Base-by-base conservation (phyloP, 352 stramenopile species). In the Globisporangium solare region DNA sequence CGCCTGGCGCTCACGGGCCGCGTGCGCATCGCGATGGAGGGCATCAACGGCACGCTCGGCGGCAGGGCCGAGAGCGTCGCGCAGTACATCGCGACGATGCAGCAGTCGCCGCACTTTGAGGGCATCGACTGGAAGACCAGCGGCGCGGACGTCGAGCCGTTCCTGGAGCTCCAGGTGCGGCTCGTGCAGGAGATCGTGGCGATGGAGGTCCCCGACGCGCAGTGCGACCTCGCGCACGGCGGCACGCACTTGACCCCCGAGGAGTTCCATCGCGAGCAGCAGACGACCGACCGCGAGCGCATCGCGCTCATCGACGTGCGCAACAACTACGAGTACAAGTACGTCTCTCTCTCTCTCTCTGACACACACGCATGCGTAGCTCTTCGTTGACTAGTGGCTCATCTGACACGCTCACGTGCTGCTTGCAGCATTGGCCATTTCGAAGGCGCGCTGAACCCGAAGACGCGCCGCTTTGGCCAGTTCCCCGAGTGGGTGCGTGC, bases 111-210 rank as follows among this genome's bases (percentile, higher is more conserved):
- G 27, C 58, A 61, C 18, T 73, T 74, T 50, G 31, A 24, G 18
- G 70, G 46, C n/a, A 71, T 95, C 45, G 87, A 95, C 75, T 96
- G 87, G 87, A 96, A 96, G 71, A 84, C 71, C 12, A 92, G 81
- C 60, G 31, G 18, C 7, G 77, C 79, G 0, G 8, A 51, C 0
- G 76, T 81, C 0, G 45, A 65, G 55, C 80, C 79, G 8, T 93
- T 95, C 58, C 51, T 64, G 4, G 83, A 85, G 40, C 64, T 96
- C 39, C 74, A 86, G 8, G 74, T 96, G 54, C 81, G 83, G 21
- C 61, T 76, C 31, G 70, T 78, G 56, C 61, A 64, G 4, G 84
- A 94, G 68, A 87, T 94, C 55, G 83, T 94, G 56, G 76, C 82
- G 22, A 76, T 94, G 17, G 84, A 87, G 48, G 63, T 94, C 20